Percentiles rank a stretch among this genome's conserved stretches.
Evolutionary conservation across 352 stramenopile species (phyloP).

Genomic region (Globisporangium mamillatum): DNA sequence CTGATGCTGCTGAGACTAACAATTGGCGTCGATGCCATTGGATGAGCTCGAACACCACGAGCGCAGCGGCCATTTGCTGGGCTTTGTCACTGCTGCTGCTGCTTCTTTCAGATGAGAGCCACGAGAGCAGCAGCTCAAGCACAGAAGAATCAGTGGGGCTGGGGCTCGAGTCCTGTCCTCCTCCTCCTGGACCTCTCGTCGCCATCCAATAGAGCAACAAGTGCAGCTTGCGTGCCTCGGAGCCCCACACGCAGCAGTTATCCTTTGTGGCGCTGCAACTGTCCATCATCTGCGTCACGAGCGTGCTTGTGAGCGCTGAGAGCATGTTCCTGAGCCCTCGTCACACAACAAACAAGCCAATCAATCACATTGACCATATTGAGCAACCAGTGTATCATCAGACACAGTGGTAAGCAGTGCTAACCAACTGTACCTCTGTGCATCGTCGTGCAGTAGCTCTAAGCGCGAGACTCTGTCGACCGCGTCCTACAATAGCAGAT

Average conservation of each 20-base stretch:
- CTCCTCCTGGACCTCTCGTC: not conserved
- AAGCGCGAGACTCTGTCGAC: not conserved
- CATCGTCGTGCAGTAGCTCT: not conserved
- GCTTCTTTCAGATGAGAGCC: slow-evolving; percentile 18
- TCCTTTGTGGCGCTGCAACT: slow-evolving; percentile 40
- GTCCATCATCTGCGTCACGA: slow-evolving; percentile 40
- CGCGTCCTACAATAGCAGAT: not conserved
- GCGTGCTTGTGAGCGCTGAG: slow-evolving; percentile 29
- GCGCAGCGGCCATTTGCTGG: slow-evolving; percentile 47
- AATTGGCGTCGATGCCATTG: slow-evolving; percentile 25
- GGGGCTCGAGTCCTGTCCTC: not conserved
- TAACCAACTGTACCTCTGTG: not conserved
- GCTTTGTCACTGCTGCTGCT: slow-evolving; percentile 29
- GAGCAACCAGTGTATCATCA: not conserved
- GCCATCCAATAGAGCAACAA: slow-evolving; percentile 58
- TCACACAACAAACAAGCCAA: not conserved
- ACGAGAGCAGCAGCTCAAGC: slow-evolving; percentile 33
- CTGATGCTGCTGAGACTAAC: not conserved
- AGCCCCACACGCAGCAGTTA: slow-evolving; percentile 59
- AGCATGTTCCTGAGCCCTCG: slow-evolving; percentile 39
- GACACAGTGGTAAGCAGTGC: not conserved
- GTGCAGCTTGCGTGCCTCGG: slow-evolving; percentile 45
- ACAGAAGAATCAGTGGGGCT: slow-evolving; percentile 19
- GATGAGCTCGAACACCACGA: slow-evolving; percentile 61
- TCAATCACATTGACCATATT: not conserved